Evolutionary conservation across 2,329 filamentous ascomycete species (phyloP).

Genomic region (Neonectria neomacrospora): DNA sequence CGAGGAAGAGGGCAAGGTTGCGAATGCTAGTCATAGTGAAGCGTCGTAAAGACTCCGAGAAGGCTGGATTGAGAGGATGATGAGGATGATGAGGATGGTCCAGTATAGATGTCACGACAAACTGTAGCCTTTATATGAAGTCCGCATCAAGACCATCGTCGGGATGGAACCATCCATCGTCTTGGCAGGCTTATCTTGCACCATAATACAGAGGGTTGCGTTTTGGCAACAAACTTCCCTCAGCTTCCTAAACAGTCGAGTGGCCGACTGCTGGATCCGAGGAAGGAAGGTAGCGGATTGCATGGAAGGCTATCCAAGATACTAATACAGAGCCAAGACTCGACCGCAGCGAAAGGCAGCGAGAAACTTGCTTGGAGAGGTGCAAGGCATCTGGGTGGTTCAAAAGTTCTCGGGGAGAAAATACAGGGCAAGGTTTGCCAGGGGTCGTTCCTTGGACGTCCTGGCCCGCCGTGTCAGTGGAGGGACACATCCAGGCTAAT

Average conservation of each 20-base stretch:
- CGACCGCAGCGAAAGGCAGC: not conserved
- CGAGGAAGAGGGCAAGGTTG: slow-evolving; percentile 46
- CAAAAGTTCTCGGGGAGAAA: not conserved
- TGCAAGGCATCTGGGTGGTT: not conserved
- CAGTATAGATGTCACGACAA: slow-evolving; percentile 12
- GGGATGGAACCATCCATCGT: slow-evolving; percentile 17
- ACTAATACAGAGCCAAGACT: slow-evolving; percentile 5
- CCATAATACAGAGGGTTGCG: slow-evolving; percentile 27
- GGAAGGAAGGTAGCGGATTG: slow-evolving; percentile 40
- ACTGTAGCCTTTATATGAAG: not conserved
- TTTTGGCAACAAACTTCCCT: slow-evolving; percentile 13
- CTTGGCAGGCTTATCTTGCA: slow-evolving; percentile 34
- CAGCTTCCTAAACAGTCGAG: slow-evolving; percentile 42
- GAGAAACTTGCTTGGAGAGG: not conserved
- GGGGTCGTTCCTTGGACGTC: not conserved
- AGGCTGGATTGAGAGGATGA: slow-evolving; percentile 23
- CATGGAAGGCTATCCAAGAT: not conserved
- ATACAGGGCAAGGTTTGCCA: not conserved
- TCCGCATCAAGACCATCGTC: not conserved
- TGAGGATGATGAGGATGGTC: slow-evolving; percentile 27
- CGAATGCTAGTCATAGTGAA: slow-evolving; percentile 46
- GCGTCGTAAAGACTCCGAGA: slow-evolving; percentile 16
- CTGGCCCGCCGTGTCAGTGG: not conserved
- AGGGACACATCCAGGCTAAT: not conserved
- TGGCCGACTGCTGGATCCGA: slow-evolving; percentile 35